Conservation (phyloP, 768 basidiomycete species). For the Kwoniella sp. region DNA sequence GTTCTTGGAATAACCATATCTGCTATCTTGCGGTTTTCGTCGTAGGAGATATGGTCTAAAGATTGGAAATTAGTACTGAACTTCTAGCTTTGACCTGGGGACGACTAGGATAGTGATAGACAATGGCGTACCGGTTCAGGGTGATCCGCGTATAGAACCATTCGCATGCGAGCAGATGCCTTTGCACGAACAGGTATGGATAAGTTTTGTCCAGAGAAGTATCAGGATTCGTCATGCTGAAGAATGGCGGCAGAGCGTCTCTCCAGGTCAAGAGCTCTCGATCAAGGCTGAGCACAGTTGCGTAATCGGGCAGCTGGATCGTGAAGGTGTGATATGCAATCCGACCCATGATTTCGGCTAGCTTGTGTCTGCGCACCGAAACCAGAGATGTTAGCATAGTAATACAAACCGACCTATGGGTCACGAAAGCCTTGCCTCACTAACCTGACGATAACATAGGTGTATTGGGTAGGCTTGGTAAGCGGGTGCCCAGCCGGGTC, state of each 20-base stretch:
- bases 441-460: conserved; percentile 55
- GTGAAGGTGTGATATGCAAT: conserved; percentile 57
- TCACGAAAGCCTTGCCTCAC: not conserved
- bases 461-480: conserved; percentile 54
- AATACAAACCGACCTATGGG: not conserved
- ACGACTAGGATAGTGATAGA: too few relatives aligned
- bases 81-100: too few relatives aligned
- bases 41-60: conserved; percentile 54
- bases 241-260: conserved; percentile 46
- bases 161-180: conserved; percentile 56
- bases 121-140: conserved; percentile 45
- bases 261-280: conserved; percentile 54
- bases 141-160: conserved; percentile 56
- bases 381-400: not conserved
- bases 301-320: conserved; percentile 55
- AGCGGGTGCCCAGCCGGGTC: conserved; percentile 55
- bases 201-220: conserved; percentile 51
- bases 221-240: conserved; percentile 52
- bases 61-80: too few relatives aligned
- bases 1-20: conserved; percentile 54
- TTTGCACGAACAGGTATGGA: conserved; percentile 56
- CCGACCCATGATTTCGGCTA: conserved; percentile 56
- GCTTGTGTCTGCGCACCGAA: conserved; percentile 40
- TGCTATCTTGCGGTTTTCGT: conserved; percentile 48
- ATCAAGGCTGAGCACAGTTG: conserved; percentile 56